Evolutionary conservation across 257 asterid species (phyloP).

Genomic region (Striga asiatica): DNA sequence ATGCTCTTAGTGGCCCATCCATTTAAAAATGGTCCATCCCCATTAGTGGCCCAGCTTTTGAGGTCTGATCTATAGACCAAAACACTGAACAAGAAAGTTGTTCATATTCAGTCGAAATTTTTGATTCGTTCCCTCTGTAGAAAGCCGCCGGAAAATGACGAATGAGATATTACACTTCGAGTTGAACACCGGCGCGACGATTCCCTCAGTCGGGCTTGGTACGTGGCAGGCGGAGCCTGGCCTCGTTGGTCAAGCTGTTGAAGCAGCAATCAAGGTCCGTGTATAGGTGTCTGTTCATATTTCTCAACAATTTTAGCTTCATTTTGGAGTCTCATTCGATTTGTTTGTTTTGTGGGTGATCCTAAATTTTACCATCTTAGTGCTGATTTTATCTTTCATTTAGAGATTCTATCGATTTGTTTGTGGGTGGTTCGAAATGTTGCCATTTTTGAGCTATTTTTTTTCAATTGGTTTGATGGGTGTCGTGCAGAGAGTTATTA

Average conservation of each 20-base stretch:
- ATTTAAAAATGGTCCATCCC: too few species aligned
- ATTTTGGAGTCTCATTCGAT: too few species aligned
- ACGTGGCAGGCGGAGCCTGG: slow-evolving; percentile 80
- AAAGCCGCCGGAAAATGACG: too few species aligned
- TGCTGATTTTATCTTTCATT: not conserved
- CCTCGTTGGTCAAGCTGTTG: slow-evolving; percentile 52
- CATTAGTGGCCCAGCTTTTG: too few species aligned
- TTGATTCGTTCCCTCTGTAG: too few species aligned
- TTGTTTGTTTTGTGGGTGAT: not conserved
- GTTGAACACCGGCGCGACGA: slow-evolving; percentile 67
- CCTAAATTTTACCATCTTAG: not conserved
- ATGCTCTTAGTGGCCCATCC: too few species aligned
- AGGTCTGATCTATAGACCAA: too few species aligned
- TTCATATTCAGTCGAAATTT: too few species aligned
- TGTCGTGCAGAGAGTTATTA: too few species aligned
- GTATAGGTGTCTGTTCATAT: not conserved
- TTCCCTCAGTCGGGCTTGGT: slow-evolving; percentile 67
- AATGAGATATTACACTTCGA: slow-evolving; percentile 22
- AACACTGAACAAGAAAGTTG: too few species aligned
- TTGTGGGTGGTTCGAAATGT: not conserved
- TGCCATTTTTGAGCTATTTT: not conserved
- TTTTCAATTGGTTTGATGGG: too few species aligned
- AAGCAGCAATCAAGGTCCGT: slow-evolving; percentile 51
- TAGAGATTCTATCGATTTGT: not conserved
- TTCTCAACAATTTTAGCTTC: too few species aligned